Evolutionary conservation across 768 basidiomycete species (phyloP), one percentile per base, ranked within the genome.

Genomic region (Fibroporia radiculosa): DNA sequence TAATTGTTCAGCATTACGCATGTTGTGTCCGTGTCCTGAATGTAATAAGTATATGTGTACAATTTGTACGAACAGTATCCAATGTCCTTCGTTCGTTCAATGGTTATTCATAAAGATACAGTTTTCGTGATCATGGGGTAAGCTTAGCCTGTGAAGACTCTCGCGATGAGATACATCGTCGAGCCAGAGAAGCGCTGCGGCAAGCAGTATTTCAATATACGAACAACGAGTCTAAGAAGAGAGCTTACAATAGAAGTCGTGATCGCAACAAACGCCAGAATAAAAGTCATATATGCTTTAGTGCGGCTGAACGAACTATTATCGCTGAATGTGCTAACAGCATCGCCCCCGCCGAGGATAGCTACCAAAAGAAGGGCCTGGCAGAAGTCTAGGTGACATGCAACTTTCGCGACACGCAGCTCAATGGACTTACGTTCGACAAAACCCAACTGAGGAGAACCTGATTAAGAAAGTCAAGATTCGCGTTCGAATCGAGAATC

Each of bases 391-490:
- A n/a, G n/a, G n/a, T 3, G 16, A 14, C 29, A 38, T 18, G 16
- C 8, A 18, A 18, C 6, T 12, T 35, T 35, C 7, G 34, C 34
- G 8, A 8, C 20, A 31, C 29, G n/a, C n/a, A 35, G 16, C 13
- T 20, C 39, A 33, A 23, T n/a, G 1, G 13, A 57, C 74, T 52
- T 53, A 89, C 90, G 57, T 93, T 93, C 22, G 87, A 84, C 48
- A 93, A 56, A 3, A 87, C 86, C 91, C 91, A 93, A 3, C 74
- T 67, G 44, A 93, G 67, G 34, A 93, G 62, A 26, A 84, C 77
- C 75, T 80, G 40, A 18, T 20, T 13, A 35, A 6, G 1, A n/a
- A n/a, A 12, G 20, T 46, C 27, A 41, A 37, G 20, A 18, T 44
- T 13, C 14, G 33, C 29, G 29, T 31, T n/a, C 10, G 32, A 55